Base-by-base conservation (phyloP, 2,329 filamentous ascomycete genomes). In the Erysiphe pulchra region DNA sequence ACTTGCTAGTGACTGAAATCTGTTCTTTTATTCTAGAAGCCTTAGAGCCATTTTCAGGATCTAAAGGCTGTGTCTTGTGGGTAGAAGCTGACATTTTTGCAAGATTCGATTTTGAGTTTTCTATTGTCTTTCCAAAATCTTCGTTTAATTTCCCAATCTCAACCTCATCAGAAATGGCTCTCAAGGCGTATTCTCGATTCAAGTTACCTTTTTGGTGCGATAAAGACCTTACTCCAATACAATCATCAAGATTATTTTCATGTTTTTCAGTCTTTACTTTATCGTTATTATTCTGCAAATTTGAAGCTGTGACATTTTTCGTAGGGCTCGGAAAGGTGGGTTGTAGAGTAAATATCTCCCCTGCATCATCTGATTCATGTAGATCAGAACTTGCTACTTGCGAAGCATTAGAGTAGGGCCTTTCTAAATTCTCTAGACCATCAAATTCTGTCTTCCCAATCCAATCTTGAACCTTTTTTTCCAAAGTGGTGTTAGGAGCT, bases 391-490 rank as follows among this genome's bases (percentile, higher is more conserved):
- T 7, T 34, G 7, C 11, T 14, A n/a, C 6, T 34, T 34, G 6
- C 5, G 33, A 14, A 4, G 6, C 33, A 4, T 34, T 34, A 14
- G 33, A 34, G 11, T 34, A 6, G n/a, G 33, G n/a, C 33, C n/a
- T 34, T 34, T 34, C 33, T 14, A 13, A 13, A n/a, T 34, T 11
- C 12, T 16, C 5, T 12, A 40, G 38, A 10, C n/a, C 38, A 12
- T 18, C 38, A 24, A 16, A 32, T 18, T 41, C 51, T 11, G 50
- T 55, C 16, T 54, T 50, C 38, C 54, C 53, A 0, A 71, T 73
- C 75, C 74, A 78, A 42, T 73, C 69, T 50, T 70, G 67, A 50
- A 78, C 69, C 56, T 76, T 77, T 51, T 62, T 69, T 42, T 71
- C 64, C 4, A 73, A 63, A 0, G 69, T 60, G 2, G 72, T 71